Conservation (phyloP, 2,329 filamentous ascomycete species). For the Trichoderma lentiforme region DNA sequence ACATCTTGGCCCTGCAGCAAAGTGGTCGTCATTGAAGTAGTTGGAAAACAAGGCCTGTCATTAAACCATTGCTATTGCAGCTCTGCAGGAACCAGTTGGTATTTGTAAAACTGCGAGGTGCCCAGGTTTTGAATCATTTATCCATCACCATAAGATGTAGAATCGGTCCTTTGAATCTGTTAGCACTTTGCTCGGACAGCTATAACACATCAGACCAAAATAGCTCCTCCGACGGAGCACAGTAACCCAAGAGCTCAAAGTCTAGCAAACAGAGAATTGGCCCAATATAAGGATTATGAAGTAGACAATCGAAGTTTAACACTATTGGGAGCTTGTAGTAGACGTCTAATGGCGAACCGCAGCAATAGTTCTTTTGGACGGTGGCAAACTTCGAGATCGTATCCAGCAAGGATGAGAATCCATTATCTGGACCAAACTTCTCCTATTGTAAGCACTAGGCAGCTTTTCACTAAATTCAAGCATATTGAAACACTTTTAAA, state of each 20-base stretch:
- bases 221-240: not conserved
- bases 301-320: not conserved
- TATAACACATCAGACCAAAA: not conserved
- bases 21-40: not conserved
- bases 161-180: not conserved
- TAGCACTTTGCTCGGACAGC: not conserved
- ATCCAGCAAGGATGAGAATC: not conserved
- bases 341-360: not conserved
- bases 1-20: not conserved
- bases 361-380: not conserved
- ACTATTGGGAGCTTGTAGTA: not conserved
- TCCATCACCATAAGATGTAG: not conserved
- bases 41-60: not conserved
- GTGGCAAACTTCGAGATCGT: not conserved
- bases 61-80: not conserved
- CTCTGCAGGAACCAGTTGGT: not conserved
- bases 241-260: not conserved
- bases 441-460: not conserved
- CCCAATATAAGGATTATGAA: not conserved
- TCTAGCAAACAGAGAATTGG: not conserved
- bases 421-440: not conserved
- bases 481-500: not conserved
- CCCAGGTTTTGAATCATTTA: not conserved
- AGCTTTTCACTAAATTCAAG: not conserved
- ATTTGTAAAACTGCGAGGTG: not conserved